These are phyloP conservation scores for Sugiyamaella valdiviana DNA, from an alignment of 805 yeast genomes.

Conservation along the genomic window DNA sequence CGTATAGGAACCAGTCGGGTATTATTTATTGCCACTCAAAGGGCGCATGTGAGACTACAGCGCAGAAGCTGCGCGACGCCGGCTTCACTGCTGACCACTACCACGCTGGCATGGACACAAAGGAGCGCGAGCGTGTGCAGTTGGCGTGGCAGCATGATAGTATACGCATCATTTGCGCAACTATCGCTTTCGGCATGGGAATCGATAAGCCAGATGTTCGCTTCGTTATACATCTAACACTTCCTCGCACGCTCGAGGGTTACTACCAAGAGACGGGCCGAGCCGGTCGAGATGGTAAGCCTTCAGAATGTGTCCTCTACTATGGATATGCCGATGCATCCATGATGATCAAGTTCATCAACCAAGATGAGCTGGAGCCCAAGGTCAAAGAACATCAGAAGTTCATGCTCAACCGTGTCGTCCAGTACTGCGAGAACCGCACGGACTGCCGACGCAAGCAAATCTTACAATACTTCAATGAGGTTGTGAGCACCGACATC, in stretches of 20 bases:
- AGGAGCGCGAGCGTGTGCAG: constrained; percentile 68
- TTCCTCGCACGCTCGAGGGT: constrained; percentile 90
- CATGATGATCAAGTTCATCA: constrained; percentile 67
- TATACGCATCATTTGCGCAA: constrained; percentile 83
- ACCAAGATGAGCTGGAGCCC: constrained; percentile 62
- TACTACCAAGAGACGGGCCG: constrained; percentile 98
- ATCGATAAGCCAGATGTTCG: constrained; percentile 95
- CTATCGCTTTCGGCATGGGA: constrained; percentile 99
- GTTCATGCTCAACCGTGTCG: constrained; percentile 71
- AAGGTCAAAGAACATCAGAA: constrained; percentile 69
- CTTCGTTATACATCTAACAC: constrained; percentile 78
- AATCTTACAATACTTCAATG: constrained; percentile 87
- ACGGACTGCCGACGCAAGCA: constrained; percentile 88
- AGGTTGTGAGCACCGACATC: constrained; percentile 51
- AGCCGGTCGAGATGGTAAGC: constrained; percentile 92
- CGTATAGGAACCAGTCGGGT: constrained; percentile 57
- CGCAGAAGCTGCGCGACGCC: constrained; percentile 48
- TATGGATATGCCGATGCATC: constrained; percentile 78
- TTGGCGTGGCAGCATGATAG: constrained; percentile 69
- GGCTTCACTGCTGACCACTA: constrained; percentile 70
- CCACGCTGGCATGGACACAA: constrained; percentile 92
- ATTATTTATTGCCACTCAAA: constrained; percentile 92
- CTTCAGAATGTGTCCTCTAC: constrained; percentile 75
- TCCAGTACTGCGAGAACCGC: constrained; percentile 84
- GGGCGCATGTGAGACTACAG: constrained; percentile 76